Conservation (phyloP, 441 rosid genomes). For the Corymbia citriodora region DNA sequence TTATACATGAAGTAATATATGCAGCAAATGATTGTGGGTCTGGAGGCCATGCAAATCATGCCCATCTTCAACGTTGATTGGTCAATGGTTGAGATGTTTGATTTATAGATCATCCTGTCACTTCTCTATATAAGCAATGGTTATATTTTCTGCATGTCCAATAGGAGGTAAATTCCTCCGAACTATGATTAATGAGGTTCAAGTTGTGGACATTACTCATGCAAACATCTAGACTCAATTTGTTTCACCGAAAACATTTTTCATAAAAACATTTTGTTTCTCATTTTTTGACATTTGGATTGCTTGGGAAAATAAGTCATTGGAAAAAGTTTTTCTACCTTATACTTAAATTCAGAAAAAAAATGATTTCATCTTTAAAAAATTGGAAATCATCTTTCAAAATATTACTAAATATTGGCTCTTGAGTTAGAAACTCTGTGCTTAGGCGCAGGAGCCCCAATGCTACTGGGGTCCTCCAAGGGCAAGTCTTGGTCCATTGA, state of each 20-base stretch:
- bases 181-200: too few relatives aligned
- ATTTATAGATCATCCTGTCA: neutral
- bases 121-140: neutral
- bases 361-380: neutral
- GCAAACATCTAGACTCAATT: neutral
- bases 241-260: neutral
- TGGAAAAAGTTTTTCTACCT: neutral
- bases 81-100: neutral
- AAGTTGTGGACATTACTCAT: neutral
- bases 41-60: neutral
- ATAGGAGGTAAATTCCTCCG: neutral
- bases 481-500: neutral
- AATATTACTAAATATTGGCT: fast-evolving
- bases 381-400: neutral
- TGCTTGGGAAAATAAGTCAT: neutral
- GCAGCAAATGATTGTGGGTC: too few relatives aligned
- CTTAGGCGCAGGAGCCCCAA: fast-evolving
- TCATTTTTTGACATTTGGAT: neutral
- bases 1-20: neutral
- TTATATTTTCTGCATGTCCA: neutral
- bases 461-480: neutral
- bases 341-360: neutral
- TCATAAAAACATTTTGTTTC: neutral
- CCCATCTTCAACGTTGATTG: too few relatives aligned
- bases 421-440: neutral